These are phyloP conservation scores for Aspergillus niger DNA, from an alignment of 2,329 filamentous ascomycete species.

Conservation along the genomic window DNA sequence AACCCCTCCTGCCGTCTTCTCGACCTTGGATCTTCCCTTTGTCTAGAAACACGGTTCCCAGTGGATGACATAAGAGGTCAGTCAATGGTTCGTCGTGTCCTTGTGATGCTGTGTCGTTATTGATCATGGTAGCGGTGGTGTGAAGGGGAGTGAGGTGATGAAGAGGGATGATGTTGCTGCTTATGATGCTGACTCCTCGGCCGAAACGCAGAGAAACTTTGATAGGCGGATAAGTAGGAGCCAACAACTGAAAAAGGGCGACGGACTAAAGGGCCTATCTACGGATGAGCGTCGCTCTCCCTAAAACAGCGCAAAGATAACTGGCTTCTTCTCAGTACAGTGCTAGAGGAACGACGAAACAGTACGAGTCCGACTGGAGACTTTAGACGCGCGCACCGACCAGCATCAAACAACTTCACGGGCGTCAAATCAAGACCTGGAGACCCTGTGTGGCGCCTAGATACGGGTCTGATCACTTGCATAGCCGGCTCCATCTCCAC, in stretches of 20 bases:
- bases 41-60: constrained; percentile 18
- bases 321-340: not conserved
- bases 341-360: constrained; percentile 2
- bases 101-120: constrained; percentile 8
- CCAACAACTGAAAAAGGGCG: not conserved
- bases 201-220: not conserved
- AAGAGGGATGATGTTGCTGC: not conserved
- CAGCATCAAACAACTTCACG: constrained; percentile 22
- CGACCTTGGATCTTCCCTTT: constrained; percentile 18
- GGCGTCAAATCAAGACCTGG: constrained; percentile 27
- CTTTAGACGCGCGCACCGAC: constrained; percentile 31
- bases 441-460: constrained; percentile 27
- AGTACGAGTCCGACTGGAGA: constrained; percentile 28
- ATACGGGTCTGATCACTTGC: constrained; percentile 37
- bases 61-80: constrained; percentile 16
- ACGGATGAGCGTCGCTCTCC: constrained; percentile 15
- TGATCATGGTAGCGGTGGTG: not conserved
- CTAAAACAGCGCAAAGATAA: not conserved
- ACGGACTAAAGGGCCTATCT: constrained; percentile 12
- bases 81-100: constrained; percentile 14
- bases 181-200: not conserved
- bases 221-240: constrained; percentile 5
- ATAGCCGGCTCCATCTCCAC: constrained; percentile 37
- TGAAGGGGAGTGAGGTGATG: not conserved
- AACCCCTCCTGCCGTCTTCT: constrained; percentile 12